Percentiles rank a stretch among this genome's conserved stretches.
phyloP scores from a whole-genome alignment of 192 early-diverging fungal species.

The Coemansia interrupta region DNA sequence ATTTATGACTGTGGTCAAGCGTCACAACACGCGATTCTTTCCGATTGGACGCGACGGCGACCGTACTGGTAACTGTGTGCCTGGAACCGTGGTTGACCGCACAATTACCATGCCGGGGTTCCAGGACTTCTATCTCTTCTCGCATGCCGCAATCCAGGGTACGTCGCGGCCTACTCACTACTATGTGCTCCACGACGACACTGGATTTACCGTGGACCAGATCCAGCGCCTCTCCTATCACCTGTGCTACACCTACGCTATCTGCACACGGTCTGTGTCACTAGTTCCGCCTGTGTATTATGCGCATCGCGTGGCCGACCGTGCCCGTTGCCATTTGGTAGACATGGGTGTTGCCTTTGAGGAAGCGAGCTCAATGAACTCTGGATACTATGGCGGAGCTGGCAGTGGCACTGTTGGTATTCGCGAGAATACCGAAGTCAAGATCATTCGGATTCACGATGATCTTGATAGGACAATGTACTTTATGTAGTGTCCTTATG shows the following conservation, averaged over 20 bases:
- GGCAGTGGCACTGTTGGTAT: background rate
- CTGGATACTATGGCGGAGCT: slow-evolving; percentile 33
- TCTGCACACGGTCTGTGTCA: slow-evolving; percentile 82
- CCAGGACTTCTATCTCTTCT: slow-evolving; percentile 87
- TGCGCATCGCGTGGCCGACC: slow-evolving; percentile 82
- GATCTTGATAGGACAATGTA: slow-evolving; percentile 8
- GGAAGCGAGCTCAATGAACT: slow-evolving; percentile 23
- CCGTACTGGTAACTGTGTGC: slow-evolving; percentile 71
- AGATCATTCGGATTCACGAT: slow-evolving; percentile 3
- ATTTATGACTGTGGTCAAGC: slow-evolving; percentile 68
- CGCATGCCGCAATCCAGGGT: slow-evolving; percentile 89
- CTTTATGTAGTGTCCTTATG: slow-evolving; percentile 6
- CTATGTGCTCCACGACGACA: slow-evolving; percentile 87
- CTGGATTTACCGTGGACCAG: slow-evolving; percentile 70
- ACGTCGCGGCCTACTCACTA: slow-evolving; percentile 92
- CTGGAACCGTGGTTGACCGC: slow-evolving; percentile 79
- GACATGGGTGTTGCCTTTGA: slow-evolving; percentile 42
- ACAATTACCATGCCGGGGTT: slow-evolving; percentile 72
- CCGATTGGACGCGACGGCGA: slow-evolving; percentile 64
- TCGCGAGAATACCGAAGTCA: background rate
- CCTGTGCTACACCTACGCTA: slow-evolving; percentile 85
- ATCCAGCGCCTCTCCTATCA: slow-evolving; percentile 87
- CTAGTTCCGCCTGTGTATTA: slow-evolving; percentile 91
- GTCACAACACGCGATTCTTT: slow-evolving; percentile 80
- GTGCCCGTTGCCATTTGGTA: slow-evolving; percentile 75